Percentiles rank a stretch among this genome's conserved stretches.
phyloP scores from a whole-genome alignment of 352 stramenopile genomes.

The Pythium aquatile region DNA sequence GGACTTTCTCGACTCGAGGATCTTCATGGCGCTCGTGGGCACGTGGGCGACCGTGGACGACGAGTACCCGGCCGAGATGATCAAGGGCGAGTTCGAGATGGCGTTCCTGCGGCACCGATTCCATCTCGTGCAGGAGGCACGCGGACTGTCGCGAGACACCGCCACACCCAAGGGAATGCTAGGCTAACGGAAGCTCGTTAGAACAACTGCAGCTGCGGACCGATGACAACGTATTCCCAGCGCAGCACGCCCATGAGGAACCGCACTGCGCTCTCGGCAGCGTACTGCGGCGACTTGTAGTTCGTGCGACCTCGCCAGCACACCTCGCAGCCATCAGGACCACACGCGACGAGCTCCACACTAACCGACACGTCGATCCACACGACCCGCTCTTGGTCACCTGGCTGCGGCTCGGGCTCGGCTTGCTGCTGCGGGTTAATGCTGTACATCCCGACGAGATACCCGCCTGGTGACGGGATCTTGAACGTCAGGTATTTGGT shows the following conservation, averaged over 20 bases:
- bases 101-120: slow-evolving; percentile 79
- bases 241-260: slow-evolving; percentile 29
- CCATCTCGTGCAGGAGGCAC: slow-evolving; percentile 70
- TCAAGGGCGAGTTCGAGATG: slow-evolving; percentile 79
- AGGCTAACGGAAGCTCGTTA: background rate
- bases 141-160: slow-evolving; percentile 58
- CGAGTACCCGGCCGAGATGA: slow-evolving; percentile 71
- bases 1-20: slow-evolving; percentile 79
- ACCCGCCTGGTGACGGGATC: slow-evolving; percentile 21
- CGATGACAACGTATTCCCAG: slow-evolving; percentile 22
- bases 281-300: slow-evolving; percentile 31
- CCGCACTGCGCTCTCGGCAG: slow-evolving; percentile 27
- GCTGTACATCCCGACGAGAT: slow-evolving; percentile 34
- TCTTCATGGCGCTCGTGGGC: slow-evolving; percentile 83
- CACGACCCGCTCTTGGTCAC: slow-evolving; percentile 26
- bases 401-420: background rate
- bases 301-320: slow-evolving; percentile 27
- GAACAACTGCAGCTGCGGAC: slow-evolving; percentile 29
- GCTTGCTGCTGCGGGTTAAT: slow-evolving; percentile 31
- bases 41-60: slow-evolving; percentile 76
- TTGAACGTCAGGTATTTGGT: slow-evolving; percentile 37
- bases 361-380: slow-evolving; percentile 35
- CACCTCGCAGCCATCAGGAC: slow-evolving; percentile 3
- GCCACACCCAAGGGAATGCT: slow-evolving; percentile 33
- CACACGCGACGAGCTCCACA: slow-evolving; percentile 29